Evolutionary conservation across 2,329 filamentous ascomycete genomes (phyloP).

Genomic region (Colletotrichum destructivum): DNA sequence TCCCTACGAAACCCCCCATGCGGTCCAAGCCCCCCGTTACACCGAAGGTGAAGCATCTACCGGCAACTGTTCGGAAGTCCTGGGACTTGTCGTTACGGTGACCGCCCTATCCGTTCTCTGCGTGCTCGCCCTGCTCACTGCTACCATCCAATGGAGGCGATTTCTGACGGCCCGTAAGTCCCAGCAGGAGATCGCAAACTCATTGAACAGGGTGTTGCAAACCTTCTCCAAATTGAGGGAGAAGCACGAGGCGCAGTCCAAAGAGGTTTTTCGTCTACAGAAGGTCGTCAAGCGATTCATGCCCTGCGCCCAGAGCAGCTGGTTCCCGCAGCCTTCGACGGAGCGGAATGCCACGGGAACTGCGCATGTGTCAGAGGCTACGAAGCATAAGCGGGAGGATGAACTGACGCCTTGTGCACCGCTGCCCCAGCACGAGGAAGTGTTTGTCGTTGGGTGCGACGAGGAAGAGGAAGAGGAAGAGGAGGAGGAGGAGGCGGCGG

Average conservation of each 20-base stretch:
- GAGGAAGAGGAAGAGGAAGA: neutral
- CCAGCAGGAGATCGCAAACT: neutral
- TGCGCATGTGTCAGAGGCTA: neutral
- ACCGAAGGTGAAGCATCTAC: neutral
- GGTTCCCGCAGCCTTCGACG: neutral
- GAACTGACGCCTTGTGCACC: rapidly evolving
- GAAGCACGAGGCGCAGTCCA: neutral
- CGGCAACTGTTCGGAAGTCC: neutral
- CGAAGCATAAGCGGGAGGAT: neutral
- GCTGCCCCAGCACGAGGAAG: neutral
- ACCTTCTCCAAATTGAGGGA: neutral
- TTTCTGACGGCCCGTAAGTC: neutral
- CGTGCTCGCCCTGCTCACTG: neutral
- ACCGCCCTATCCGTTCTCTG: neutral
- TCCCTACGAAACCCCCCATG: neutral
- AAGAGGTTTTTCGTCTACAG: neutral
- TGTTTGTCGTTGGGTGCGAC: neutral
- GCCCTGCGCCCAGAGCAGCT: neutral
- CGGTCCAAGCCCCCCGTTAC: neutral
- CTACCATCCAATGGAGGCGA: neutral
- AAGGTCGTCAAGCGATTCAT: too few species aligned
- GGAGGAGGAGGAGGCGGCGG: neutral
- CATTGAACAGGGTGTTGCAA: neutral
- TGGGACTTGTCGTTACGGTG: neutral
- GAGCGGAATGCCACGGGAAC: neutral